Percentiles rank a stretch among this genome's conserved stretches.
These are phyloP conservation scores for Lachnellula arida DNA, from an alignment of 2,329 filamentous ascomycete genomes.

Conservation along the genomic window DNA sequence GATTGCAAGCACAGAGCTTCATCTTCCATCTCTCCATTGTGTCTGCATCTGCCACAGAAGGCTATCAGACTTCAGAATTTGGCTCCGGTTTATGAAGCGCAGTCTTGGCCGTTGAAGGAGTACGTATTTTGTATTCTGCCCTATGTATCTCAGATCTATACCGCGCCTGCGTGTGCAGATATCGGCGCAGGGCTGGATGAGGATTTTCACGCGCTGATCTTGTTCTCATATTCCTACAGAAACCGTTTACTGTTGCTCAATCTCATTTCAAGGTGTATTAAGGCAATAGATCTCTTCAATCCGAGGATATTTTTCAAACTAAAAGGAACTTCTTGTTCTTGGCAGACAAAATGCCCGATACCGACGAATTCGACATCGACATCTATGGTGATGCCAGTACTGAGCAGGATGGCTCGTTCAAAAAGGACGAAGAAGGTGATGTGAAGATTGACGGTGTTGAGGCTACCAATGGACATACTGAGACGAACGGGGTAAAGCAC, in stretches of 20 bases:
- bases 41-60: constrained; percentile 32
- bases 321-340: constrained; percentile 10
- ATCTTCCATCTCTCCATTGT: constrained; percentile 46
- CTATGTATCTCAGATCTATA: constrained; percentile 29
- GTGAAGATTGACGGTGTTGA: constrained; percentile 34
- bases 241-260: constrained; percentile 24
- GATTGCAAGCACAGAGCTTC: constrained; percentile 62
- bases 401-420: constrained; percentile 38
- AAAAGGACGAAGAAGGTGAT: constrained; percentile 34
- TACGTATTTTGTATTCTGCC: constrained; percentile 36
- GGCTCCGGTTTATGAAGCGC: constrained; percentile 27
- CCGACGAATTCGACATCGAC: constrained; percentile 66
- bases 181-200: constrained; percentile 4
- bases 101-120: constrained; percentile 29
- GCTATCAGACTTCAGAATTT: constrained; percentile 32
- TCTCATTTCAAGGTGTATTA: constrained; percentile 24
- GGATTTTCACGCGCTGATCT: constrained; percentile 32
- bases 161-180: constrained; percentile 14
- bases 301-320: constrained; percentile 5
- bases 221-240: constrained; percentile 27
- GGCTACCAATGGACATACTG: constrained; percentile 17
- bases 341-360: constrained; percentile 51
- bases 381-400: constrained; percentile 60
- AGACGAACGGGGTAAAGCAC: constrained; percentile 23
- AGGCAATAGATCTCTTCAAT: constrained; percentile 23